These are phyloP conservation scores for Aspergillus uvarum DNA, from an alignment of 2,329 filamentous ascomycete species.

Conservation along the genomic window DNA sequence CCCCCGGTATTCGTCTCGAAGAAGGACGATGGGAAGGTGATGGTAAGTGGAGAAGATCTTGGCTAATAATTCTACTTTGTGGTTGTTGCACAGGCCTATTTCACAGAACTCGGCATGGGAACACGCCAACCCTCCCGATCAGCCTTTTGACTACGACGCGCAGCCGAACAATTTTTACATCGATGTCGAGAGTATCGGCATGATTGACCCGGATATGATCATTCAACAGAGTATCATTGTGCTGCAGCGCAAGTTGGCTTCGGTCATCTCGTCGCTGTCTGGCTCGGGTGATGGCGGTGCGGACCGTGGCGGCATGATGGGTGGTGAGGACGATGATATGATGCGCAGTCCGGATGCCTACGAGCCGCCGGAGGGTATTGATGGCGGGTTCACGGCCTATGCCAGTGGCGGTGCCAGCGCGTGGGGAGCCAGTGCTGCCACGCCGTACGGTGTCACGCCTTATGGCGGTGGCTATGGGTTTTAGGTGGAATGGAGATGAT, in stretches of 20 bases:
- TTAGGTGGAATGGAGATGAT: constrained; percentile 10
- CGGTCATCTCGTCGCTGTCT: constrained; percentile 66
- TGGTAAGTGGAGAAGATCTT: not conserved
- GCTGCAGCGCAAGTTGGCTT: constrained; percentile 85
- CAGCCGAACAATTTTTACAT: constrained; percentile 85
- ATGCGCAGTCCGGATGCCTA: constrained; percentile 51
- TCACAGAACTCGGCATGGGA: constrained; percentile 63
- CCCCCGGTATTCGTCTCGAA: not conserved
- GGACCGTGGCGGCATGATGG: constrained; percentile 52
- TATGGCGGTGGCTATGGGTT: constrained; percentile 32
- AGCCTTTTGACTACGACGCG: constrained; percentile 88
- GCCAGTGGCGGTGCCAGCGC: constrained; percentile 56
- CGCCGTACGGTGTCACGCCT: constrained; percentile 55
- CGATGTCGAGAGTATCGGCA: constrained; percentile 86
- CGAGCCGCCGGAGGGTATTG: constrained; percentile 46
- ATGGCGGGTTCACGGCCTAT: constrained; percentile 43
- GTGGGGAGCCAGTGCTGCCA: constrained; percentile 64
- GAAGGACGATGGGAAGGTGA: not conserved
- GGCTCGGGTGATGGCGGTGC: constrained; percentile 51
- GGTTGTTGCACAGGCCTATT: constrained; percentile 31
- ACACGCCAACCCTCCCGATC: constrained; percentile 74
- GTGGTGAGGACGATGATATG: constrained; percentile 46
- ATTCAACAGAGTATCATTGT: constrained; percentile 85
- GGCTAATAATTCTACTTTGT: not conserved
- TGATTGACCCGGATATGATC: constrained; percentile 84